phyloP scores from a whole-genome alignment of 2,329 filamentous ascomycete species.

The Incumbomyces lentus region DNA sequence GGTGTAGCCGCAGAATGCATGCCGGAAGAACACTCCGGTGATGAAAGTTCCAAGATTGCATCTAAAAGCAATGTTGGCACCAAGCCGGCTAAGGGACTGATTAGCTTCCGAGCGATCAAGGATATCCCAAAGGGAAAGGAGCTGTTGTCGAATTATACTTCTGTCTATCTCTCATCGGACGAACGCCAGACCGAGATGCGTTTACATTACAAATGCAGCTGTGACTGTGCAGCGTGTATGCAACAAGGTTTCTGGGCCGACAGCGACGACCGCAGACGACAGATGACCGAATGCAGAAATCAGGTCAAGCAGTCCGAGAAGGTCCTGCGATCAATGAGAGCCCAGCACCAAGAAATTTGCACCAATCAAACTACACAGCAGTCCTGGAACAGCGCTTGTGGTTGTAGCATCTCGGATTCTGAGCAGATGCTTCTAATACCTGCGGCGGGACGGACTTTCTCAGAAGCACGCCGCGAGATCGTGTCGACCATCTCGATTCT shows the following conservation, averaged over 20 bases:
- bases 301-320: background rate
- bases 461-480: background rate
- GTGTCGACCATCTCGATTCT: conserved; percentile 1
- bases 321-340: background rate
- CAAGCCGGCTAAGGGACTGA: conserved; percentile 1
- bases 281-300: conserved; percentile 11
- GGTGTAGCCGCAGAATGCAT: too few species aligned
- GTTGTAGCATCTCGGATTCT: background rate
- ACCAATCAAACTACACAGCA: too few species aligned
- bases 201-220: conserved; percentile 18
- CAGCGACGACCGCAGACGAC: conserved; percentile 16
- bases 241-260: conserved; percentile 15
- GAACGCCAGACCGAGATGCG: conserved; percentile 11
- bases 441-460: too few species aligned
- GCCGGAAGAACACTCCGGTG: too few species aligned
- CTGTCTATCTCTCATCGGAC: conserved; percentile 9
- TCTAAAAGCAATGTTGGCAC: background rate
- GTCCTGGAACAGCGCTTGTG: background rate
- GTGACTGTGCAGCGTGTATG: conserved; percentile 17
- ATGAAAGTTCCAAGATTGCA: too few species aligned
- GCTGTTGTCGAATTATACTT: conserved; percentile 16
- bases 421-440: background rate
- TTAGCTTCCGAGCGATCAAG: conserved; percentile 16
- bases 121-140: conserved; percentile 17
- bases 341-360: background rate